Base-by-base conservation (phyloP, 495 filamentous ascomycete genomes). In the Diplogelasinospora grovesii region DNA sequence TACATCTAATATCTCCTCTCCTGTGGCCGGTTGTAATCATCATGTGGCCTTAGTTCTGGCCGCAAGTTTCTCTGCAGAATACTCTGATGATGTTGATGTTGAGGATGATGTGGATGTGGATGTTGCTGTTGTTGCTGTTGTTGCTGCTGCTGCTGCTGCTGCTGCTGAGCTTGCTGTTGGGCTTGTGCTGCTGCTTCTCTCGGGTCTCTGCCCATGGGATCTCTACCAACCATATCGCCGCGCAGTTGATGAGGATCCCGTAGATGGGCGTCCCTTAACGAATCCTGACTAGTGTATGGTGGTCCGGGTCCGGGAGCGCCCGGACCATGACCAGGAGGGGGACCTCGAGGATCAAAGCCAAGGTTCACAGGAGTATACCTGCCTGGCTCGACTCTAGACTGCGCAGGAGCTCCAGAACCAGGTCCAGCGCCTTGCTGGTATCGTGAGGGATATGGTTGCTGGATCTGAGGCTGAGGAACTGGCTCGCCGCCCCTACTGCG, bases 401-500 rank as follows among this genome's bases (percentile, higher is more conserved):
- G 38, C 19, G 32, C 34, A 1, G 48, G 40, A 26, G 54, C 48
- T 7, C 49, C 39, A 13, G 24, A 25, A 32, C 13, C 42, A 11
- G 52, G 53, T 0, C 39, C 45, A 3, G 60, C 56, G 1, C 53
- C 56, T n/a, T 60, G 22, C 39, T 59, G 9, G 46, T 61, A 64
- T 7, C 60, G 45, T 2, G 36, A n/a, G n/a, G n/a, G 29, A 20
- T 59, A 61, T 3, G 50, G 53, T n/a, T n/a, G n/a, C 28, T 33
- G 53, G 14, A 37, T 51, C 70, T 77, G 45, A 4, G 46, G 48
- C 5, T n/a, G n/a, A n/a, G 41, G 42, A 21, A 16, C 43, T 6
- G 41, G 44, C 26, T 56, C 49, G 8, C 42, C 37, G 2, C 55
- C 31, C 5, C n/a, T n/a, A n/a, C n/a, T n/a, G n/a, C 48, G 43